These are phyloP conservation scores for Solanum phureja DNA, from an alignment of 257 asterid species.

Conservation along the genomic window DNA sequence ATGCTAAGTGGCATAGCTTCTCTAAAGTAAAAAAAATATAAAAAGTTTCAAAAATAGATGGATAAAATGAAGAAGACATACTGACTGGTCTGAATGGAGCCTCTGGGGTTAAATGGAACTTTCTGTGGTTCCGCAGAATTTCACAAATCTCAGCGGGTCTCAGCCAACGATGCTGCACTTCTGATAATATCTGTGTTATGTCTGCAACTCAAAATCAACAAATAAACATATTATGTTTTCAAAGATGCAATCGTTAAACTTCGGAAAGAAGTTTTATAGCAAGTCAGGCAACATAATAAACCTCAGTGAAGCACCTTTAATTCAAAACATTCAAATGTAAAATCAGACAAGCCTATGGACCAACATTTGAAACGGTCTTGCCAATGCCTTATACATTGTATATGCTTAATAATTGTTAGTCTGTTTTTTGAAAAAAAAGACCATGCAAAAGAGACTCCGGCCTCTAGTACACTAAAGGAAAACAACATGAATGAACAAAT, in stretches of 20 bases:
- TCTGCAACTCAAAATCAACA: slow-evolving; percentile 41
- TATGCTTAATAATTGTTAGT: neutral
- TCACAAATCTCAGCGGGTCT: slow-evolving; percentile 96
- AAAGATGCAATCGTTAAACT: neutral
- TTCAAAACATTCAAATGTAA: neutral
- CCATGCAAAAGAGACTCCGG: neutral
- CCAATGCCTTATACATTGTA: neutral
- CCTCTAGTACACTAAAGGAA: neutral
- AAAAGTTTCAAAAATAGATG: neutral
- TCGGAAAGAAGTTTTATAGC: neutral
- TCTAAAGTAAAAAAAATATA: neutral
- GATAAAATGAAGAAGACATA: slow-evolving; percentile 32
- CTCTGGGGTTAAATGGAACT: slow-evolving; percentile 69
- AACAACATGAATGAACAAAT: neutral
- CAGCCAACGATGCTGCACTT: slow-evolving; percentile 87
- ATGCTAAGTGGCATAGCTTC: neutral
- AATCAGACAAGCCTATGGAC: neutral
- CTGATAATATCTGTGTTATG: slow-evolving; percentile 58
- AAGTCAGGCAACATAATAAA: neutral
- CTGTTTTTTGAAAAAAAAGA: neutral
- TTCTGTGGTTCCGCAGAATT: slow-evolving; percentile 54
- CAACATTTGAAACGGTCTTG: neutral
- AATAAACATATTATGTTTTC: neutral
- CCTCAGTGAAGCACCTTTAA: neutral
- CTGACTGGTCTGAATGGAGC: slow-evolving; percentile 85